Evolutionary conservation across 805 yeast species (phyloP), one percentile per base, ranked within the genome.

Genomic region (Gaillardinia entomophila): DNA sequence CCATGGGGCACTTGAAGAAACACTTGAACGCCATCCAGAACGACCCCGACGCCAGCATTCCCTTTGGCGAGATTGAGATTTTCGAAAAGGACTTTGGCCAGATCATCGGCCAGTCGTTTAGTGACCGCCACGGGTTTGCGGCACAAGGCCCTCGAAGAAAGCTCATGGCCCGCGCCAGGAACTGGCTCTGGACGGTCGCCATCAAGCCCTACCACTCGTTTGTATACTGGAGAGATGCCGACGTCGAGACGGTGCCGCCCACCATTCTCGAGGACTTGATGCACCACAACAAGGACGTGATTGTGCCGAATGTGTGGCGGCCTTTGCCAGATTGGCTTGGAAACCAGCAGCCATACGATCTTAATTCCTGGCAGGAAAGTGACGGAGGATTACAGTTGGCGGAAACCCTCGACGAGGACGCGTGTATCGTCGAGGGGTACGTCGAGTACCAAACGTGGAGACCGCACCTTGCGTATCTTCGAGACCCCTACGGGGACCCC

Each of bases 401-500:
- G 19, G 77, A 77, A 26, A 55, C 66, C 3, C 66, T 90, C 35
- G 90, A 82, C 51, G 97, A 89, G 57, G 96, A 90, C 60, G 95
- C 95, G 1, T 95, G 90, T 34, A 89, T 90, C 37, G 98, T 90
- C 11, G 98, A 90, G 62, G 98, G 98, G 12, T 88, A 88, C 56
- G 94, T 87, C 16, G 98, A 90, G 62, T 92, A 87, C 57, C 95
- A 95, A 27, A 90, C 98, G 2, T 90, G 97, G 97, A 74, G 98
- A 60, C 95, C 96, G 2, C 97, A 90, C 61, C 68, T 90, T 44
- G 97, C 97, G 1, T 90, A 92, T 53, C 71, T 90, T 55, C 71
- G 97, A 46, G 97, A 89, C 50, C 96, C 96, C 2, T 80, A 84
- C 49, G 98, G 97, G 16, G 94, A 88, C 58, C 90, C 94, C 4